Evolutionary conservation across 441 rosid genomes (phyloP).

Genomic region (Gossypium armourianum): DNA sequence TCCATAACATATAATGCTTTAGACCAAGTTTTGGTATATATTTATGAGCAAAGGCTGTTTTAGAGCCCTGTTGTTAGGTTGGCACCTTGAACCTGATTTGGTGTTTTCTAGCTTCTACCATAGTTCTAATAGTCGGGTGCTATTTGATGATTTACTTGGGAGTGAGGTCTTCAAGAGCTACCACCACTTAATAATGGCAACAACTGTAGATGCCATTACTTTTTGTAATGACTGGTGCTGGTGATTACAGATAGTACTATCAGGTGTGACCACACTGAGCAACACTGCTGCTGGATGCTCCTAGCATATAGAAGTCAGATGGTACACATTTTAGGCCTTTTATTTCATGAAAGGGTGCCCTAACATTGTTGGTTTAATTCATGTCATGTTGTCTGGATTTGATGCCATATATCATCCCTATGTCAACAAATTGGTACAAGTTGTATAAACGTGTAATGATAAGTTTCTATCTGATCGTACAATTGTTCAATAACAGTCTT

Average conservation of each 20-base stretch:
- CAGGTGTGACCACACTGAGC: not conserved
- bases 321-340: not conserved
- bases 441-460: not conserved
- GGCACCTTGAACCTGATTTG: not conserved
- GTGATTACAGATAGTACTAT: not conserved
- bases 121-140: not conserved
- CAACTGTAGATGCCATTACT: not conserved
- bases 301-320: not conserved
- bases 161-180: too few relatives aligned
- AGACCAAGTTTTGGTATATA: too few relatives aligned
- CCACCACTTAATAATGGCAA: not conserved
- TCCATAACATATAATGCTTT: not conserved
- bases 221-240: not conserved
- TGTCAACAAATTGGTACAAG: not conserved
- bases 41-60: not conserved
- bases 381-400: not conserved
- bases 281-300: not conserved
- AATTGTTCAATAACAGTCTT: not conserved
- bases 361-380: not conserved
- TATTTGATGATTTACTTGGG: too few relatives aligned
- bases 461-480: not conserved
- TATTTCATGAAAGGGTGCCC: not conserved
- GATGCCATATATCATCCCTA: not conserved
- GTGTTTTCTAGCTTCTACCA: not conserved
- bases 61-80: not conserved